Evolutionary conservation across 306 rosid genomes (phyloP), one percentile per base, ranked within the genome.

Genomic region (Canavalia ensiformis): DNA sequence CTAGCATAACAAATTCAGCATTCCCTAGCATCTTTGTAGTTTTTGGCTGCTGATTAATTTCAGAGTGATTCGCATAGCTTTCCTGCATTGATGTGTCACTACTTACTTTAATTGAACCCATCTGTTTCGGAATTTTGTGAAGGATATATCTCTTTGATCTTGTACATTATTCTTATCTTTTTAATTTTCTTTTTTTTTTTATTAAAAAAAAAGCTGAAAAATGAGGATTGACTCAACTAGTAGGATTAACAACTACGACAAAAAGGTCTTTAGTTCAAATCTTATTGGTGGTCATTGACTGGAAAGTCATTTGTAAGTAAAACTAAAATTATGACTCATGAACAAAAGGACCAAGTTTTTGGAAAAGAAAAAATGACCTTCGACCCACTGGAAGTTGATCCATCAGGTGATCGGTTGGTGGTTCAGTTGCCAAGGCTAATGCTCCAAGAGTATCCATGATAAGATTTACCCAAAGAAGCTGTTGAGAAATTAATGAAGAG

Each of bases 391-490:
- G 99, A 18, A 46, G 35, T 78, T 93, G 88, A 77, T 88, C 88
- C 99, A 95, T 93, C 63, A 95, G 87, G 81, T 93, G 95, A 91
- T 95, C 84, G 6, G 98, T 95, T 78, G 99, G 99, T 37, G 99
- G 95, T 87, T 95, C 99, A 45, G 98, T 95, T 72, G 99, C 99
- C 89, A 95, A 86, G 12, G 98, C 99, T 35, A 95, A 86, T 44
- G 99, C 99, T 51, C 99, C 99, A 75, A 93, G 97, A 63, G 99
- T 95, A 82, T 95, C 99, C 99, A 95, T 95, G 83, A 95, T 95
- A 80, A 95, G 98, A 88, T 95, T 95, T 75, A 95, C 98, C 99
- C 99, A 95, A 35, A 95, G 92, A 87, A 95, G 99, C 99, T 95
- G 91, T 76, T 68, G 37, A 70, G 63, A 59, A 68, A 64, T 77